Percentiles rank a stretch among this genome's conserved stretches.
These are phyloP conservation scores for Fraxinus ornus DNA, from an alignment of 305 asterid species.

Conservation along the genomic window DNA sequence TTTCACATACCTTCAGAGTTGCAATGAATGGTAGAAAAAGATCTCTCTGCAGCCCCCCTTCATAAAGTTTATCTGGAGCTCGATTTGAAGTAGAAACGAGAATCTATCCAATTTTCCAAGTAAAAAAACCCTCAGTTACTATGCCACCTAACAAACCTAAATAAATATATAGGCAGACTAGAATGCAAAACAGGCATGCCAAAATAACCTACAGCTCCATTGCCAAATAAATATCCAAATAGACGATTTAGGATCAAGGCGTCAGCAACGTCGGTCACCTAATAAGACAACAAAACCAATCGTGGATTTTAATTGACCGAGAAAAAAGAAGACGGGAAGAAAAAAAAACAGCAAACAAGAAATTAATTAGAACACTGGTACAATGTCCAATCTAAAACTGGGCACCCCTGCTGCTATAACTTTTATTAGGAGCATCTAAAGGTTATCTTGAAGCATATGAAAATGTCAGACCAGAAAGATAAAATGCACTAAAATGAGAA, in stretches of 20 bases:
- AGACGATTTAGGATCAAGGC: slow-evolving; percentile 52
- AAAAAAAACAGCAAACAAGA: slow-evolving; percentile 7
- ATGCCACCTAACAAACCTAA: neutral
- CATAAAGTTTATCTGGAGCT: slow-evolving; percentile 56
- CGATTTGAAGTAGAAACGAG: slow-evolving; percentile 60
- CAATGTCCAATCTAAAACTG: neutral
- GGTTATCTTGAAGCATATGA: neutral
- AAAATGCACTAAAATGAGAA: neutral
- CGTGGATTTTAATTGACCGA: neutral
- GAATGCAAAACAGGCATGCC: neutral
- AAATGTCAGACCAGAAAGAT: neutral
- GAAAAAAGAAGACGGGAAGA: neutral
- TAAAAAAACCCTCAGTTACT: neutral
- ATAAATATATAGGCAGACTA: neutral
- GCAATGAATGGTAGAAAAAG: slow-evolving; percentile 53
- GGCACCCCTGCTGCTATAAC: neutral
- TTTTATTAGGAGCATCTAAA: neutral
- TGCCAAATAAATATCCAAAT: slow-evolving; percentile 39
- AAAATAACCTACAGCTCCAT: slow-evolving; percentile 45
- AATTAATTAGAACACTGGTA: slow-evolving; percentile 4
- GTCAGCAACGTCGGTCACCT: slow-evolving; percentile 61
- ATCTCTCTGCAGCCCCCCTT: slow-evolving; percentile 56
- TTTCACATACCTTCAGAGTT: slow-evolving; percentile 41
- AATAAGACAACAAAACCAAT: slow-evolving; percentile 8
- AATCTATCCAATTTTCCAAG: slow-evolving; percentile 28